These are phyloP conservation scores for Skeletonema marinoi DNA, from an alignment of 108 stramenopile genomes.

Conservation along the genomic window DNA sequence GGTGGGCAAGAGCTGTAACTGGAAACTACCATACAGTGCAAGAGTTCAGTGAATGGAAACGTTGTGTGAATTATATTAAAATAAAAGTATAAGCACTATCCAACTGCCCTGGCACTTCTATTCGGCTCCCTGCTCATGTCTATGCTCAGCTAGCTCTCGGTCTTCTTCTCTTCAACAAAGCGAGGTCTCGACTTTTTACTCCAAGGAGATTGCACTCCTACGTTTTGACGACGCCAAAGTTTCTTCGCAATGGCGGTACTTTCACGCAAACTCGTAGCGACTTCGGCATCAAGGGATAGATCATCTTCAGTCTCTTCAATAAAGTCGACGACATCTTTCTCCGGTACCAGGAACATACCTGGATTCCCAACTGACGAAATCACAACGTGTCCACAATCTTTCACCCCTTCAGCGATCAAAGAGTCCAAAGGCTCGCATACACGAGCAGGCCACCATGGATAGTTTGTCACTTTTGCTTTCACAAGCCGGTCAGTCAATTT, in stretches of 20 bases:
- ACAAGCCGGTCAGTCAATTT: slow-evolving; percentile 70
- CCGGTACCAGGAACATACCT: slow-evolving; percentile 59
- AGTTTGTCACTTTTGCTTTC: slow-evolving; percentile 68
- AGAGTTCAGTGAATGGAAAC: too few relatives aligned
- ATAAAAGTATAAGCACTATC: background rate
- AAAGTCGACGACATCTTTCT: slow-evolving; percentile 57
- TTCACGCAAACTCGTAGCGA: slow-evolving; percentile 63
- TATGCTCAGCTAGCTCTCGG: background rate
- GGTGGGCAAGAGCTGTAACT: too few relatives aligned
- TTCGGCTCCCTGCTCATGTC: slow-evolving; percentile 4
- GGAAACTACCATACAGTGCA: too few relatives aligned
- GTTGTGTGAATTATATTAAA: background rate
- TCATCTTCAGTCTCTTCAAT: slow-evolving; percentile 63
- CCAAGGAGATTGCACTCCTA: slow-evolving; percentile 39
- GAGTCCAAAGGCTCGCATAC: slow-evolving; percentile 65
- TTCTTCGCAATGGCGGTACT: slow-evolving; percentile 72
- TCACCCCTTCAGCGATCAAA: slow-evolving; percentile 42
- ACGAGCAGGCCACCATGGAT: slow-evolving; percentile 87
- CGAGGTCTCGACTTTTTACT: slow-evolving; percentile 28
- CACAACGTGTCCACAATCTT: slow-evolving; percentile 47
- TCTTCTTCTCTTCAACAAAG: slow-evolving; percentile 51
- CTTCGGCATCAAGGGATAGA: slow-evolving; percentile 45
- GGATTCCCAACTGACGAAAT: slow-evolving; percentile 78
- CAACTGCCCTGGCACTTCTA: slow-evolving; percentile 5
- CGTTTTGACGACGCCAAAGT: slow-evolving; percentile 58